phyloP scores from a whole-genome alignment of 176 grass and related monocot species.

The Oryza australiensis region DNA sequence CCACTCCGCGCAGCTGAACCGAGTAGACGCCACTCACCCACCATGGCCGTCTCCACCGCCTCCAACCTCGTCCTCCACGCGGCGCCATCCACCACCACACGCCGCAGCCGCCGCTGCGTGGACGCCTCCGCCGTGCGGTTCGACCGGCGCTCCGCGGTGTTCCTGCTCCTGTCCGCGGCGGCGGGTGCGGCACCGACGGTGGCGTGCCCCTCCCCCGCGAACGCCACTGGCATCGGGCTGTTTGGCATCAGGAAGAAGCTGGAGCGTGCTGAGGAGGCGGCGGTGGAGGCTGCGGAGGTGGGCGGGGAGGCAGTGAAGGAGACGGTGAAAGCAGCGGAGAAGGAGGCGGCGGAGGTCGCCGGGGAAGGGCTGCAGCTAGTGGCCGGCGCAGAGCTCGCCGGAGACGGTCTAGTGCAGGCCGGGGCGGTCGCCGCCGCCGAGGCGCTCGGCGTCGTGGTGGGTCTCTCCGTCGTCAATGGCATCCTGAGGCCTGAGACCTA shows the following conservation, averaged over 20 bases:
- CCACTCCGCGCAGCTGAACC: neutral
- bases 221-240: constrained; percentile 58
- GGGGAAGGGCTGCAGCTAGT: constrained; percentile 42
- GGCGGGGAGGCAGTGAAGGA: constrained; percentile 50
- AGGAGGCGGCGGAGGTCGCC: constrained; percentile 41
- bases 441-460: constrained; percentile 68
- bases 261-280: constrained; percentile 65
- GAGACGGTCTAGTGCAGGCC: constrained; percentile 75
- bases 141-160: constrained; percentile 54
- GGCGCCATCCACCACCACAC: neutral
- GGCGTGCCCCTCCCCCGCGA: constrained; percentile 19
- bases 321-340: constrained; percentile 41
- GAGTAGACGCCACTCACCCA: constrained; percentile 8
- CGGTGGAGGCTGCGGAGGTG: constrained; percentile 49
- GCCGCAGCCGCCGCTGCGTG: constrained; percentile 11
- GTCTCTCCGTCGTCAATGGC: constrained; percentile 78
- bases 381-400: constrained; percentile 53
- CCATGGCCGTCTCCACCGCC: constrained; percentile 59
- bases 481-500: constrained; percentile 66
- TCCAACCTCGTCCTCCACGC: constrained; percentile 40
- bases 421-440: constrained; percentile 71
- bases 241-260: constrained; percentile 89
- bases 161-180: constrained; percentile 62
- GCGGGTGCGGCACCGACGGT: neutral
- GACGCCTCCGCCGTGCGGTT: constrained; percentile 31